Base-by-base conservation (phyloP, 2,329 filamentous ascomycete genomes). In the Fusarium verrucosum region DNA sequence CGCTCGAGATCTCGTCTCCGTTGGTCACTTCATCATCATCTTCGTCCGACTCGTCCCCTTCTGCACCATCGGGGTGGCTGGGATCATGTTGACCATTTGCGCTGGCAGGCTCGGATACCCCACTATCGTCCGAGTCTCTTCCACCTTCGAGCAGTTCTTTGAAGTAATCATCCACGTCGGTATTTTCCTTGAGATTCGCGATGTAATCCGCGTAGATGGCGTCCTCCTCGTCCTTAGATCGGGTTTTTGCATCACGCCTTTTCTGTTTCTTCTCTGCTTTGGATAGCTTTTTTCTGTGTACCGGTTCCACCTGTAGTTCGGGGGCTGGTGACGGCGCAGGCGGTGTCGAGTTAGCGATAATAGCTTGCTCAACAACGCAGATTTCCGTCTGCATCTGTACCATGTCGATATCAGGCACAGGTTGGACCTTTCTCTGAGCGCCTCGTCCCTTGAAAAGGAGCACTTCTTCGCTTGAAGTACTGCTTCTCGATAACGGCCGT, bases 131-230 rank as follows among this genome's bases (percentile, higher is more conserved):
- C 4, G 58, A 59, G 10, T 51, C 47, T 17, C 22, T 30, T 35
- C 63, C 53, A n/a, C 58, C 53, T 22, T 55, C 36, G 7, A 66
- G 44, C 9, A 67, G 38, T 38, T 60, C 41, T 19, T 30, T 55
- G 13, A 66, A 60, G 20, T 66, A 66, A 19, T 66, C 63, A n/a
- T 92, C 87, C 10, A 85, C 82, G 68, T 79, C 77, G 23, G 79
- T 80, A 43, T 82, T 81, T 2, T 81, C 81, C 17, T 76, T 77
- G 70, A 91, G 81, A 61, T 92, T 92, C 38, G 85, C 83, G 70
- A 92, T 88, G 68, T 93, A 93, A 70, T 94, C 91, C 2, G 85
- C 84, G 67, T 88, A 77, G 37, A 87, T 79, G 1, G 81, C 84
- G 35, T 88, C 85, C 17, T 89, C 83, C 9, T 83, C 80, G 4